Evolutionary conservation across 768 basidiomycete species (phyloP), one percentile per base, ranked within the genome.

Genomic region (Agrocybe pediades): DNA sequence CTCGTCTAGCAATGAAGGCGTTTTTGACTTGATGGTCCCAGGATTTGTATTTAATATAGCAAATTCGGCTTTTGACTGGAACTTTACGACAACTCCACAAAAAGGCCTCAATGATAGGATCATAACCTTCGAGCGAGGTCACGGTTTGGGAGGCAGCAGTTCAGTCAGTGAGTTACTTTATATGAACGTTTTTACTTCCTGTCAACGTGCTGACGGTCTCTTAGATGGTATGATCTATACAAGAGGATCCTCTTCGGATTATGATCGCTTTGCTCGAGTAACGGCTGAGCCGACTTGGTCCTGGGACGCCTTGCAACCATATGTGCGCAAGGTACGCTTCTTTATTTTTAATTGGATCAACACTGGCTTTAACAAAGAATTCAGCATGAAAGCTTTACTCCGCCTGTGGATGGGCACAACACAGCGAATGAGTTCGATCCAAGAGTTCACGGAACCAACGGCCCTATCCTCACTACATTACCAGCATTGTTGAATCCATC

Each of bases 241-340:
- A 2, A 67, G 70, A 6, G 73, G 72, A 2, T 65, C 71, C 9
- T 58, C 46, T 3, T 72, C 72, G 23, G 83, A 85, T 55, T 86
- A 77, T 54, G 78, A 86, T 57, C 76, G 81, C 50, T 82, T 77
- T 63, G 82, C 80, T 0, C 39, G 60, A 3, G 65, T 77, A n/a
- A 69, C 73, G 8, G 81, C 75, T 7, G 80, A 84, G 26, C 48
- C 70, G 2, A 71, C 72, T 9, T 86, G 85, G 85, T 66, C 67
- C 1, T 73, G 71, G 71, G 52, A 59, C 6, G 62, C 52, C 20
- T 58, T 75, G 20, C 63, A 67, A 17, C 63, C 64, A 21, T 73
- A 71, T 49, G 23, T 49, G 9, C 24, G 16, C 9, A 45, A 45
- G 21, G 43, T 45, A 45, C 1, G 15, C 3, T 45, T n/a, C 6